Percentiles rank a stretch among this genome's conserved stretches.
Conservation (phyloP, 768 basidiomycete species). For the Mycena rebaudengoi region DNA sequence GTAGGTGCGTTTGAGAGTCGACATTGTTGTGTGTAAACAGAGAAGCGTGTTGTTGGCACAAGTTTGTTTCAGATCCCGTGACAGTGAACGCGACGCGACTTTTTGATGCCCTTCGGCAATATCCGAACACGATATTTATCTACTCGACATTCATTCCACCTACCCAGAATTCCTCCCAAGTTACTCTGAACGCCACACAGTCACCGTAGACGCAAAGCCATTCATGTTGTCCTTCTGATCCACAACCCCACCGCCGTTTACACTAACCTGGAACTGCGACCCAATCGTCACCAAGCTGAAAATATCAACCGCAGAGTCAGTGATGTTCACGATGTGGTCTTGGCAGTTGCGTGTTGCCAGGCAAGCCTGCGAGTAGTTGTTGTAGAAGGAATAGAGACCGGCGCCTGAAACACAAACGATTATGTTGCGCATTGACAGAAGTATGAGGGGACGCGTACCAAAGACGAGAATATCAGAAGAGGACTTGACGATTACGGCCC, state of each 20-base stretch:
- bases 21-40: constrained; percentile 8
- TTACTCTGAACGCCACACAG: constrained; percentile 50
- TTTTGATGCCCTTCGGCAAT: no score
- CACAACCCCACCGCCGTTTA: constrained; percentile 56
- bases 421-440: not conserved
- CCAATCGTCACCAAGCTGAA: constrained; percentile 71
- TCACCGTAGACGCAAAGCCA: constrained; percentile 65
- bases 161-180: not conserved
- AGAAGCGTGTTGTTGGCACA: not conserved
- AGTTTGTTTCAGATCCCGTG: no score
- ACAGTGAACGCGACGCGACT: no score
- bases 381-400: constrained; percentile 77
- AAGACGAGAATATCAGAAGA: constrained; percentile 70
- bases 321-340: constrained; percentile 61
- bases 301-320: constrained; percentile 56
- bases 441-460: constrained; percentile 46
- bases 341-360: constrained; percentile 59
- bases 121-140: not conserved
- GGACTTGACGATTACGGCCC: constrained; percentile 61
- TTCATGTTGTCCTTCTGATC: constrained; percentile 58
- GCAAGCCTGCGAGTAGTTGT: constrained; percentile 63
- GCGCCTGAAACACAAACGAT: constrained; percentile 54
- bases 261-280: constrained; percentile 59
- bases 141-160: not conserved
- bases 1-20: constrained; percentile 20